phyloP scores from a whole-genome alignment of 106 monocot species.

The Amphibolis antarctica region DNA sequence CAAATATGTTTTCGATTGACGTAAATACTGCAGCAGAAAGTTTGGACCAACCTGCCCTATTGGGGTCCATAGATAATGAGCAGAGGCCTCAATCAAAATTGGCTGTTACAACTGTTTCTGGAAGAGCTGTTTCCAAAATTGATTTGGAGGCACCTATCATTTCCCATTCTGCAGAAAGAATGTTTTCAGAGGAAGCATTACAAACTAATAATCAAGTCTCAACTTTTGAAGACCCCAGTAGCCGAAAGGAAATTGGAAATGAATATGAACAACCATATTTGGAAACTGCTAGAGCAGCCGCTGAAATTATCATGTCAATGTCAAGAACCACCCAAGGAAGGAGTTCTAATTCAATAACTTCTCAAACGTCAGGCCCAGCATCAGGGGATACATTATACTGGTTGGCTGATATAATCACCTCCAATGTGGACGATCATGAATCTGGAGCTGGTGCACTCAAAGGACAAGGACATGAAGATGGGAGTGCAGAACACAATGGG shows the following conservation, averaged over 20 bases:
- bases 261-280: neutral
- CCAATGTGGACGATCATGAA: neutral
- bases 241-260: neutral
- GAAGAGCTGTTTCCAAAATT: neutral
- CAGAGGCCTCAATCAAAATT: neutral
- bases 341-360: neutral
- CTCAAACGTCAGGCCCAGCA: neutral
- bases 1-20: neutral
- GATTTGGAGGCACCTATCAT: neutral
- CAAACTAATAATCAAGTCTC: neutral
- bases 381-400: slow-evolving; percentile 6
- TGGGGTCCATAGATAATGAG: neutral
- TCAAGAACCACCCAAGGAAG: neutral
- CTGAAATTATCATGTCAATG: neutral
- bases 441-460: neutral
- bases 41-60: neutral
- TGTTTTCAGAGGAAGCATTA: neutral
- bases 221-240: neutral
- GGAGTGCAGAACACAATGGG: slow-evolving; percentile 9
- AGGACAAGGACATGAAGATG: neutral
- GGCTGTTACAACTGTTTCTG: neutral
- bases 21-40: neutral
- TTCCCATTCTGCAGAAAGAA: neutral
- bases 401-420: slow-evolving; percentile 20
- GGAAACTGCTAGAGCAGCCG: neutral